Evolutionary conservation across 352 stramenopile genomes (phyloP).

Genomic region (Blastocystis hominis): DNA sequence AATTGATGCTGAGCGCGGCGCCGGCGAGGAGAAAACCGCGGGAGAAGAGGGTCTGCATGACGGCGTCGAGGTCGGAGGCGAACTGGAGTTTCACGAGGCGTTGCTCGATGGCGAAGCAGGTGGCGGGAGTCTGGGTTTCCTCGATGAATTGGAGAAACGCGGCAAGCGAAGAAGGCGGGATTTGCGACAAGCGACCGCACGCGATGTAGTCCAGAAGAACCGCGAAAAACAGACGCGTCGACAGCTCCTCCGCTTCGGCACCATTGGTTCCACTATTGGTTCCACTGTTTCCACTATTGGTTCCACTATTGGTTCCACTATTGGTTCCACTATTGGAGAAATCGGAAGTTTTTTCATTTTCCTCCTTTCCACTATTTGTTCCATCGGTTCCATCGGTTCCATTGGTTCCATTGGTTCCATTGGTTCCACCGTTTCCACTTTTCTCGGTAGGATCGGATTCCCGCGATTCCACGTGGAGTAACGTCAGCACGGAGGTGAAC

Average conservation of each 20-base stretch:
- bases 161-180: background rate
- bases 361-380: background rate
- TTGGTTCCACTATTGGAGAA: background rate
- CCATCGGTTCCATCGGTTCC: background rate
- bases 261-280: background rate
- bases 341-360: background rate
- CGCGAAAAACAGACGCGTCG: background rate
- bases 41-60: background rate
- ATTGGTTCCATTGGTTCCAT: no score
- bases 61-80: background rate
- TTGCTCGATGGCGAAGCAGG: background rate
- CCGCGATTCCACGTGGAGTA: background rate
- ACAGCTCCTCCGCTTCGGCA: background rate
- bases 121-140: background rate
- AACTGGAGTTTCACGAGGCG: background rate
- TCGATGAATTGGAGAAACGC: background rate
- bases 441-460: background rate
- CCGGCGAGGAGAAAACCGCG: background rate
- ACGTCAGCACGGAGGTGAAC: background rate
- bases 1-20: background rate
- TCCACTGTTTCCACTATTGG: background rate
- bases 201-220: background rate
- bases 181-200: background rate
- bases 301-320: background rate
- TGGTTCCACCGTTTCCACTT: no score